Evolutionary conservation across 495 filamentous ascomycete species (phyloP), one percentile per base, ranked within the genome.

Genomic region (Chaetomium tenue): DNA sequence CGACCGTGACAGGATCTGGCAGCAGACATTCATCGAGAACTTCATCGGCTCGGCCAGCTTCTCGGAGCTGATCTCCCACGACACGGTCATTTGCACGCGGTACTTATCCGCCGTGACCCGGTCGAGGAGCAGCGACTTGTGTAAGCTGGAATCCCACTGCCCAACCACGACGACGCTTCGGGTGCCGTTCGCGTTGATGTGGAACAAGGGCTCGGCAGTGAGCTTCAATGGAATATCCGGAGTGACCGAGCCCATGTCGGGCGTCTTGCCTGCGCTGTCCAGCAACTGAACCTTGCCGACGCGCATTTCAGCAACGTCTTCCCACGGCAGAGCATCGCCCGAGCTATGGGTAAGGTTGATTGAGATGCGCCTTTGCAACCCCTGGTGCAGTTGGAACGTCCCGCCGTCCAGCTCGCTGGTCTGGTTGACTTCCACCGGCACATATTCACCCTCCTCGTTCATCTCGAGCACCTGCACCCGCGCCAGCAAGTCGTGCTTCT

Each of bases 101-200:
- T 96, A 94, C 70, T 91, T 93, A 59, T 97, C 92, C 13, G 91
- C 85, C 18, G 94, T 98, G 13, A 89, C 88, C 22, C 92, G 86
- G 72, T 98, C 92, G 12, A 99, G 87, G 12, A 97, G 81, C 25
- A 94, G 82, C 20, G 94, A 99, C 62, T 85, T 86, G 72, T 99
- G 94, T 63, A 93, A 82, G 70, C 91, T 93, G 0, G 95, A 98
- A 73, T 98, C 95, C 94, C 94, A 99, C 72, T 98, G 94, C 11
- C 89, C 92, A 12, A 88, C 76, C 23, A 98, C 79, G 2, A 88
- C 92, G 57, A 96, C 84, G 72, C 89, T 89, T n/a, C 88, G 90
- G 1, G 93, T 97, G 37, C 94, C 94, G 72, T 98, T 93, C 6
- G 90, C 84, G 75, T 97, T 93, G 47, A 87, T 84, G 63, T 87